phyloP scores from a whole-genome alignment of 345 rosid genomes.

The Murraya paniculata region DNA sequence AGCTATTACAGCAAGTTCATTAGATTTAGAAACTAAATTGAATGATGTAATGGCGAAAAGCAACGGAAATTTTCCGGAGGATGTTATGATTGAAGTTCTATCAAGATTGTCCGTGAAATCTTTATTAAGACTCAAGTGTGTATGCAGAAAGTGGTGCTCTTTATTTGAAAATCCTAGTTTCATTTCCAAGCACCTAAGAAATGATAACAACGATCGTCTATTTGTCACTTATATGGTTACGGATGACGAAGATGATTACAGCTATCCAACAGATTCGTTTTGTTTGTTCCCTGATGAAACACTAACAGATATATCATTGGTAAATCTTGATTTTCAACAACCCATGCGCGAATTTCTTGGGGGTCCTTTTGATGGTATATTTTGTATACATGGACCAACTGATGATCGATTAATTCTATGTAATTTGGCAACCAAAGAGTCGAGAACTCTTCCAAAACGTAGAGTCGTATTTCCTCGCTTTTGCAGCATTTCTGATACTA shows the following conservation, averaged over 20 bases:
- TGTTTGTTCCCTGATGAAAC: not conserved
- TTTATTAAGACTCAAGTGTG: not conserved
- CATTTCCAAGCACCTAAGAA: not conserved
- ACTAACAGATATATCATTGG: not conserved
- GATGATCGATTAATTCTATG: not conserved
- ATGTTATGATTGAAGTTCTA: not conserved
- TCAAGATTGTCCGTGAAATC: not conserved
- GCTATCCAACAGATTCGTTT: not conserved
- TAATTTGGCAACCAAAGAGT: not conserved
- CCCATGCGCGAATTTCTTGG: not conserved
- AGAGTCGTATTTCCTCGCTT: too few relatives aligned
- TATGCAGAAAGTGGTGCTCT: not conserved
- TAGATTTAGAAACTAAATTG: not conserved
- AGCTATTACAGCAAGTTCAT: too few relatives aligned
- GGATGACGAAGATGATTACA: not conserved
- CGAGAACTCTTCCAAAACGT: not conserved
- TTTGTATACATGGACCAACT: too few relatives aligned
- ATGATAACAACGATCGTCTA: not conserved
- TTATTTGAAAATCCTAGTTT: not conserved
- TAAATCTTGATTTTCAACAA: not conserved
- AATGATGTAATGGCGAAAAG: not conserved
- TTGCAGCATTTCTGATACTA: too few relatives aligned
- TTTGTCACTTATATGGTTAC: too few relatives aligned
- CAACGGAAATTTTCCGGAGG: not conserved
- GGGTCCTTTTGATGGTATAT: too few relatives aligned